phyloP scores from a whole-genome alignment of 2,329 filamentous ascomycete species.

The Aspergillus costaricaensis region DNA sequence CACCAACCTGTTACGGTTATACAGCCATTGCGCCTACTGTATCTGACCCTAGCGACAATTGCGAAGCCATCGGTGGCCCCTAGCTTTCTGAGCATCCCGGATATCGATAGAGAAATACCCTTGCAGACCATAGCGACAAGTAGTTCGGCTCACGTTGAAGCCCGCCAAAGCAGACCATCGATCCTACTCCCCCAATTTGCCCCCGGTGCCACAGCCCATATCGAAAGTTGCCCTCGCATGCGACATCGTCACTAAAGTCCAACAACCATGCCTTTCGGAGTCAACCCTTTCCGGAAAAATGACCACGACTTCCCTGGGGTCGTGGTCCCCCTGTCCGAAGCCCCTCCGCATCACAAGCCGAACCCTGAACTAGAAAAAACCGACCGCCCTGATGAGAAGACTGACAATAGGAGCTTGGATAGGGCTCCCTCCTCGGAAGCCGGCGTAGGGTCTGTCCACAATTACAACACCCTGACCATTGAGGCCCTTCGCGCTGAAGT shows the following conservation, averaged over 20 bases:
- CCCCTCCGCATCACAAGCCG: conserved; percentile 37
- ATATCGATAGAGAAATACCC: not conserved
- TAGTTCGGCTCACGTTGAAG: not conserved
- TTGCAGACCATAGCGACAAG: not conserved
- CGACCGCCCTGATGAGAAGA: conserved; percentile 37
- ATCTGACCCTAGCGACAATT: conserved; percentile 11
- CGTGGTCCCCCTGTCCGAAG: conserved; percentile 53
- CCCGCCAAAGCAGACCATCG: not conserved
- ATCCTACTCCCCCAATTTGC: not conserved
- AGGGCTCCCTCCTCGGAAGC: conserved; percentile 40
- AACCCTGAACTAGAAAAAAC: conserved; percentile 27
- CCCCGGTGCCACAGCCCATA: not conserved
- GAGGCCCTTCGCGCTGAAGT: conserved; percentile 70
- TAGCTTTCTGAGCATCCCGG: not conserved
- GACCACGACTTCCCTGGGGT: conserved; percentile 54
- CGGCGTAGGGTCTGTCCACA: conserved; percentile 36
- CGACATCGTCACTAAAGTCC: conserved; percentile 4
- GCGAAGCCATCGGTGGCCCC: conserved; percentile 2
- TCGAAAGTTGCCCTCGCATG: conserved; percentile 3
- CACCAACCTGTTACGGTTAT: not conserved
- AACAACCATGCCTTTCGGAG: conserved; percentile 35
- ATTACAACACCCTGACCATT: conserved; percentile 59
- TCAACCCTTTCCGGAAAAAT: conserved; percentile 55
- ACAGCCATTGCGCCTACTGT: conserved; percentile 11
- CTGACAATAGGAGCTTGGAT: conserved; percentile 38